Evolutionary conservation across 352 stramenopile species (phyloP).

Genomic region (Phytophthora pisi): DNA sequence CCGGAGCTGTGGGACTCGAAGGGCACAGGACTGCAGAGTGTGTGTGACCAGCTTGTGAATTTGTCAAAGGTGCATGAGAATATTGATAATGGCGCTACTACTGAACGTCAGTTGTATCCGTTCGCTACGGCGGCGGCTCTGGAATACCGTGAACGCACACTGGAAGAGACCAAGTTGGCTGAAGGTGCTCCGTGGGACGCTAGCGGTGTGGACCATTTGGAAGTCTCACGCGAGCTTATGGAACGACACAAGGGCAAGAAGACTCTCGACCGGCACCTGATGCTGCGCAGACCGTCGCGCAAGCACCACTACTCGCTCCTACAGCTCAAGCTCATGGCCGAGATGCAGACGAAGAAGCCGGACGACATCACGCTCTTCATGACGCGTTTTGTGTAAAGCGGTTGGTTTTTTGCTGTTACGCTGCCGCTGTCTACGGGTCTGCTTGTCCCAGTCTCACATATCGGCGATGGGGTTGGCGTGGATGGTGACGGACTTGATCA

Average conservation of each 20-base stretch:
- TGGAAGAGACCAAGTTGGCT: slow-evolving; percentile 41
- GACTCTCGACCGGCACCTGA: slow-evolving; percentile 58
- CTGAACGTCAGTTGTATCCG: slow-evolving; percentile 43
- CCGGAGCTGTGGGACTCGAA: slow-evolving; percentile 32
- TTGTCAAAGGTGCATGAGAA: slow-evolving; percentile 47
- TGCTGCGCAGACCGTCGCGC: slow-evolving; percentile 52
- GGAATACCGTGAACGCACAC: slow-evolving; percentile 63
- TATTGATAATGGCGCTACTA: not conserved
- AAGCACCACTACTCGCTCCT: slow-evolving; percentile 76
- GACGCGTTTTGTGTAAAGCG: slow-evolving; percentile 50
- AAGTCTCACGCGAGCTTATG: slow-evolving; percentile 50
- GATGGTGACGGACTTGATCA: slow-evolving; percentile 89
- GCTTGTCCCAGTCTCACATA: slow-evolving; percentile 28
- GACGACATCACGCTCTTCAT: slow-evolving; percentile 83
- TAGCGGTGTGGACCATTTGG: slow-evolving; percentile 54
- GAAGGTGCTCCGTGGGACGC: slow-evolving; percentile 6
- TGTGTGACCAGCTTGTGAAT: slow-evolving; percentile 61
- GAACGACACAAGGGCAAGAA: slow-evolving; percentile 59
- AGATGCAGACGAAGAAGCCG: slow-evolving; percentile 78
- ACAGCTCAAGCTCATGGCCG: slow-evolving; percentile 75
- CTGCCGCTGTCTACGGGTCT: slow-evolving; percentile 9
- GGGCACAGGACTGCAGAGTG: slow-evolving; percentile 40
- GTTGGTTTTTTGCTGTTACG: not conserved
- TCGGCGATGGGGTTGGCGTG: slow-evolving; percentile 94
- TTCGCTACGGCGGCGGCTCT: slow-evolving; percentile 69